Percentiles rank a stretch among this genome's conserved stretches.
phyloP scores from a whole-genome alignment of 2,329 filamentous ascomycete genomes.

The Aspergillus cejpii region DNA sequence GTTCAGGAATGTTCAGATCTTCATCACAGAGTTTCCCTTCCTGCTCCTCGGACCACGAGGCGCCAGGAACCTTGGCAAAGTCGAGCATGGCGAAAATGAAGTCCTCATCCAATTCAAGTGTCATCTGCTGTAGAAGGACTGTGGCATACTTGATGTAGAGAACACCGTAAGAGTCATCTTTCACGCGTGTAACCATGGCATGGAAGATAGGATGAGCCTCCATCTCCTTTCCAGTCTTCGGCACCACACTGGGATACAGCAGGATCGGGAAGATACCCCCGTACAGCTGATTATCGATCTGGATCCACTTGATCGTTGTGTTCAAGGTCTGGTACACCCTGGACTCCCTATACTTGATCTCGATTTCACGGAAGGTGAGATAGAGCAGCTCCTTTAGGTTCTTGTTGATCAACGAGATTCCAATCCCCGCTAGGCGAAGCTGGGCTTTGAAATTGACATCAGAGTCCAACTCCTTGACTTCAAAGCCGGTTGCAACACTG shows the following conservation, averaged over 20 bases:
- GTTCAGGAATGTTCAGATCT: constrained; percentile 83
- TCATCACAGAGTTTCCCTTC: constrained; percentile 86
- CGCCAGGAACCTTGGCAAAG: constrained; percentile 86
- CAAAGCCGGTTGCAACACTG: constrained; percentile 65
- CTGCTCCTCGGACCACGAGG: constrained; percentile 75
- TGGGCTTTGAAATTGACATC: constrained; percentile 84
- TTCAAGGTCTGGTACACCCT: constrained; percentile 85
- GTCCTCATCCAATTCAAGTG: constrained; percentile 92
- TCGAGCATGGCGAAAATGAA: constrained; percentile 95
- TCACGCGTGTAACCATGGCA: constrained; percentile 83
- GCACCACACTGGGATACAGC: constrained; percentile 93
- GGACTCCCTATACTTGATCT: constrained; percentile 89
- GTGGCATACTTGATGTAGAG: constrained; percentile 98
- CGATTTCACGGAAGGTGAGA: constrained; percentile 82
- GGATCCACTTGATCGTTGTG: constrained; percentile 93
- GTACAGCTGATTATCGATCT: constrained; percentile 97
- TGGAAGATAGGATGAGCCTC: constrained; percentile 94
- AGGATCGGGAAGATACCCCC: constrained; percentile 97
- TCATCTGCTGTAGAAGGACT: constrained; percentile 92
- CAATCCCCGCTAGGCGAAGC: constrained; percentile 79
- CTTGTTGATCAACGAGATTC: constrained; percentile 86
- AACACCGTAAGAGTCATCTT: constrained; percentile 96
- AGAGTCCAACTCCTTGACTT: constrained; percentile 87
- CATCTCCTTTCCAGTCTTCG: constrained; percentile 92
- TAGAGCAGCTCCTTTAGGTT: constrained; percentile 91